Conservation (phyloP, 805 yeast species). For the Myxozyma lipomycoides region DNA sequence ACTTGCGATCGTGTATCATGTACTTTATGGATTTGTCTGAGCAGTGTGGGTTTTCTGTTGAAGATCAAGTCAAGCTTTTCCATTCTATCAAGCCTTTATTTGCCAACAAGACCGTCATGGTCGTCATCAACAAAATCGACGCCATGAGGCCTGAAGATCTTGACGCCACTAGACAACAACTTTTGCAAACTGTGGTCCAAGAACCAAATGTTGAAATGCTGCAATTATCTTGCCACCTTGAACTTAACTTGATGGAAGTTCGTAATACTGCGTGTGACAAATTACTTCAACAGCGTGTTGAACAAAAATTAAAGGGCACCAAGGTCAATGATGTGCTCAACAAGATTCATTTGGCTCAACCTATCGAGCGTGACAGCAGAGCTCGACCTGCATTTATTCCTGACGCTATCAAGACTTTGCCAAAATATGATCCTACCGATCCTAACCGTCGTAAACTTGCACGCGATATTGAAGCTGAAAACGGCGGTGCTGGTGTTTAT, state of each 20-base stretch:
- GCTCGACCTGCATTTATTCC: slow-evolving; percentile 76
- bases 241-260: slow-evolving; percentile 91
- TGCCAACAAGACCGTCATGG: slow-evolving; percentile 93
- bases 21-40: slow-evolving; percentile 98
- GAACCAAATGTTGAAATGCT: slow-evolving; percentile 79
- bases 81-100: slow-evolving; percentile 95
- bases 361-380: slow-evolving; percentile 81
- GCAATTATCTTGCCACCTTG: slow-evolving; percentile 89
- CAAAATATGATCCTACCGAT: slow-evolving; percentile 72
- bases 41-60: slow-evolving; percentile 97
- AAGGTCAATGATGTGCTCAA: slow-evolving; percentile 84
- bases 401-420: slow-evolving; percentile 56
- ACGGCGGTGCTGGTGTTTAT: slow-evolving; percentile 99
- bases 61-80: slow-evolving; percentile 95
- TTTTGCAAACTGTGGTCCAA: slow-evolving; percentile 56
- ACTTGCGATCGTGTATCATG: slow-evolving; percentile 90
- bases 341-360: slow-evolving; percentile 92
- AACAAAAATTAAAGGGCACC: slow-evolving; percentile 88
- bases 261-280: slow-evolving; percentile 97
- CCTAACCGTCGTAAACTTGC: slow-evolving; percentile 79
- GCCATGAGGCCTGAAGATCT: slow-evolving; percentile 82
- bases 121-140: slow-evolving; percentile 93
- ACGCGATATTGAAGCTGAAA: slow-evolving; percentile 84
- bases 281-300: slow-evolving; percentile 89
- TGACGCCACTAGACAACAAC: slow-evolving; percentile 65